Base-by-base conservation (phyloP, 78 protist genomes). In the Dictyostelium capitatum region DNA sequence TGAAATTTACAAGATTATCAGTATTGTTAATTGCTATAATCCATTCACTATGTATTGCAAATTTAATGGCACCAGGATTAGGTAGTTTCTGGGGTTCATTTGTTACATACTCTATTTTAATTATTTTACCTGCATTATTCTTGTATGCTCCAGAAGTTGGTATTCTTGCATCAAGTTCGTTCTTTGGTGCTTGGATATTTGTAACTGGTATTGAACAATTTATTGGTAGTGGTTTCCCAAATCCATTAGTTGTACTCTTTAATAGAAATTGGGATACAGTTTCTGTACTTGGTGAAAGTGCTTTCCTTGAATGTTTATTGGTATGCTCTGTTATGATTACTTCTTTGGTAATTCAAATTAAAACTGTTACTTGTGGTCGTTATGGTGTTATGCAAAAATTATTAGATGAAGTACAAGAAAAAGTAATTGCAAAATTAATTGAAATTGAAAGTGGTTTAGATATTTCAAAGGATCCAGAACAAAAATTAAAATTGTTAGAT, bases 161-260 rank as follows among this genome's bases (percentile, higher is more conserved):
- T 32, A 28, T 87, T 17, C 46, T 87, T 0, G 32, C 64, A 0
- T 59, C 84, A 15, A 77, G 78, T 6, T 56, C 93, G 10, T 77
- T 77, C 84, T 87, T 75, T 64, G 93, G 93, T 12, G 30, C 80
- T 19, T 87, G 93, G 93, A 11, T 59, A 6, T 50, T 87, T 6
- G 81, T 73, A 0, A 14, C 48, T 46, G 93, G 93, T 47, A 46
- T 87, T 50, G 75, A 87, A 25, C 74, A 47, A 62, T 87, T 87
- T 32, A 46, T 87, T 48, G 57, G 72, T 3, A 50, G 48, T 65
- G 93, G 93, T 32, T 87, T 77, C 79, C 93, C 93, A 64, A 87
- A 46, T 64, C 46, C 84, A 23, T 4, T 78, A 19, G 5, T 82
- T 1, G 51, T 87, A 15, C 72, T 59, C 12, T 65, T 74, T 54